Conservation (phyloP, 257 asterid genomes). For the Salvia hispanica region DNA sequence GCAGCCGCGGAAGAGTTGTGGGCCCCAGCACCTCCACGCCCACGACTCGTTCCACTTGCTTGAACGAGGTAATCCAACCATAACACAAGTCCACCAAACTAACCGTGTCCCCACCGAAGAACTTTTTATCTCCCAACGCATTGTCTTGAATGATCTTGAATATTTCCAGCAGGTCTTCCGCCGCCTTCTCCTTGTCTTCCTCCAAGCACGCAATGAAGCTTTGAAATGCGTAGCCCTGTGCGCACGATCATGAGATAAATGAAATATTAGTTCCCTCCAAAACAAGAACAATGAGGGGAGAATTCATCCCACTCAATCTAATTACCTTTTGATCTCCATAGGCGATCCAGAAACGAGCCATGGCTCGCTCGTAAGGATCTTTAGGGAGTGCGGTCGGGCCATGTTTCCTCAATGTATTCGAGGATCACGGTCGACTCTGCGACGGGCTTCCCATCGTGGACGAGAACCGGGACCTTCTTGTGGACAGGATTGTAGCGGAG, state of each 20-base stretch:
- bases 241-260: neutral
- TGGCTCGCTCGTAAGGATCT: slow-evolving; percentile 41
- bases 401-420: slow-evolving; percentile 44
- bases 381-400: slow-evolving; percentile 37
- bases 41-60: neutral
- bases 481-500: slow-evolving; percentile 40
- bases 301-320: too few species aligned
- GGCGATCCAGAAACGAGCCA: slow-evolving; percentile 42
- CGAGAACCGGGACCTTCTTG: slow-evolving; percentile 45
- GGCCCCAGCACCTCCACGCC: slow-evolving; percentile 6
- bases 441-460: slow-evolving; percentile 37
- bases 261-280: neutral
- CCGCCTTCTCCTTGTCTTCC: neutral
- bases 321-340: slow-evolving; percentile 37
- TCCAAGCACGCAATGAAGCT: neutral
- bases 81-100: slow-evolving; percentile 9
- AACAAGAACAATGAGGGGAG: neutral
- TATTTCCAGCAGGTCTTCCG: neutral
- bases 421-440: slow-evolving; percentile 43
- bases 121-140: slow-evolving; percentile 12
- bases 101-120: neutral
- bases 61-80: slow-evolving; percentile 15
- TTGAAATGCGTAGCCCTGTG: neutral
- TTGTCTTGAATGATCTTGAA: slow-evolving; percentile 7
- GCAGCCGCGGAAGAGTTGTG: slow-evolving; percentile 17